phyloP scores from a whole-genome alignment of 2,329 filamentous ascomycete species.

The Neocucurbitaria cava region DNA sequence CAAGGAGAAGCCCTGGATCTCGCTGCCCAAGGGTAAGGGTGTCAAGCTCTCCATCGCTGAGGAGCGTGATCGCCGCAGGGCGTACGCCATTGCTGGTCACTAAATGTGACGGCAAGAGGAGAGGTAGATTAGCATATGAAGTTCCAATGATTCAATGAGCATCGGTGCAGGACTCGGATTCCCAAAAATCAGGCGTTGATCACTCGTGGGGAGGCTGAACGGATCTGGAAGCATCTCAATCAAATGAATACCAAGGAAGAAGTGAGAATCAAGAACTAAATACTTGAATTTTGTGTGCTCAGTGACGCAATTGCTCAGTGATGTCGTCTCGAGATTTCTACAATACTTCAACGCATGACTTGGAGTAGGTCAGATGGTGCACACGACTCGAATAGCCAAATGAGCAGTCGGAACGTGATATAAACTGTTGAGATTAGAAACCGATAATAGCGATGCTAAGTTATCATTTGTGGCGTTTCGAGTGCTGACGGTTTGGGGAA shows the following conservation, averaged over 20 bases:
- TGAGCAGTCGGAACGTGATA: background rate
- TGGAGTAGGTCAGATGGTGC: background rate
- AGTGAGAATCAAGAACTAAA: constrained; percentile 27
- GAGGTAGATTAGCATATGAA: constrained; percentile 34
- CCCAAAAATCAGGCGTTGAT: constrained; percentile 47
- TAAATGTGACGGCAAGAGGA: constrained; percentile 42
- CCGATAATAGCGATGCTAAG: background rate
- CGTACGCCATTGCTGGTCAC: constrained; percentile 63
- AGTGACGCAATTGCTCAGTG: constrained; percentile 4
- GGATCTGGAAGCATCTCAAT: constrained; percentile 41
- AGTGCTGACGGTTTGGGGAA: background rate
- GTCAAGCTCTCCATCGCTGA: constrained; percentile 97
- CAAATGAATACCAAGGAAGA: constrained; percentile 40
- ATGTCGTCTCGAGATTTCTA: no score
- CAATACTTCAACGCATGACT: background rate
- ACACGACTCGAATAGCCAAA: no score
- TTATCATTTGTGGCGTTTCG: constrained; percentile 8
- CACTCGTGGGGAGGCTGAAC: constrained; percentile 40
- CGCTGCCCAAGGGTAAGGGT: constrained; percentile 99
- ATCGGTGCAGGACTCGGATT: constrained; percentile 35
- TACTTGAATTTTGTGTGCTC: constrained; percentile 12
- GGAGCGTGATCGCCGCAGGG: constrained; percentile 97
- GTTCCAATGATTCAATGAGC: constrained; percentile 35
- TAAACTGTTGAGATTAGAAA: background rate
- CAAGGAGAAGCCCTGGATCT: constrained; percentile 98